Evolutionary conservation across 768 basidiomycete genomes (phyloP), one percentile per base, ranked within the genome.

Genomic region (Psilocybe tampanensis): DNA sequence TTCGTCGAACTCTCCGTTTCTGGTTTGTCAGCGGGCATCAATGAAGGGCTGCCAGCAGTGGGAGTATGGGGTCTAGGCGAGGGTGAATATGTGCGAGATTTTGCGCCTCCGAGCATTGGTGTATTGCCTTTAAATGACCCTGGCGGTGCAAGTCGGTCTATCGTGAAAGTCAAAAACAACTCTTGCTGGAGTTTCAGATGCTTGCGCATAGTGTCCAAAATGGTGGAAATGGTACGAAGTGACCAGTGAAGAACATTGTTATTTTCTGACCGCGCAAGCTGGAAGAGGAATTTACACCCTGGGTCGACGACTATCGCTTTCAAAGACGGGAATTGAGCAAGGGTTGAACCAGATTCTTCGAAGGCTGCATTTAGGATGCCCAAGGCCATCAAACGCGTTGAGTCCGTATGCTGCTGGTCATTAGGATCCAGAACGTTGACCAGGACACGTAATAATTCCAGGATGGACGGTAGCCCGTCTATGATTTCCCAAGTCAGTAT

Each of bases 271-370:
- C 95, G 86, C 19, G 94, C 95, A 33, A 99, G 85, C 74, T 97
- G 95, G 80, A 99, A 98, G 29, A 99, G 85, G 68, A 90, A 95
- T 75, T 96, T 95, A 81, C 96, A 98, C 0, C 92, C 95, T 47
- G 89, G 81, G 68, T 99, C 96, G 13, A 91, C 74, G 32, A 98
- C 78, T 54, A 98, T 85, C 23, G 80, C 77, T 48, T 86, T 76
- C 32, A 98, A 76, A 7, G 92, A 92, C 7, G 90, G 85, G 70
- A 90, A 98, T 23, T 82, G 76, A 22, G 87, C 85, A 53, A 99
- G 84, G 41, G 80, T 82, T 7, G 80, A 70, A 7, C 95, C 95
- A 18, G 93, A 85, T 50, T 88, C 85, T 70, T 98, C 94, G 52
- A 98, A 86, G 2, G 93, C 90, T 19, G 87, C 80, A 65, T 95